Percentiles rank a stretch among this genome's conserved stretches.
Conservation (phyloP, 768 basidiomycete species). For the Gymnopilus junonius region DNA sequence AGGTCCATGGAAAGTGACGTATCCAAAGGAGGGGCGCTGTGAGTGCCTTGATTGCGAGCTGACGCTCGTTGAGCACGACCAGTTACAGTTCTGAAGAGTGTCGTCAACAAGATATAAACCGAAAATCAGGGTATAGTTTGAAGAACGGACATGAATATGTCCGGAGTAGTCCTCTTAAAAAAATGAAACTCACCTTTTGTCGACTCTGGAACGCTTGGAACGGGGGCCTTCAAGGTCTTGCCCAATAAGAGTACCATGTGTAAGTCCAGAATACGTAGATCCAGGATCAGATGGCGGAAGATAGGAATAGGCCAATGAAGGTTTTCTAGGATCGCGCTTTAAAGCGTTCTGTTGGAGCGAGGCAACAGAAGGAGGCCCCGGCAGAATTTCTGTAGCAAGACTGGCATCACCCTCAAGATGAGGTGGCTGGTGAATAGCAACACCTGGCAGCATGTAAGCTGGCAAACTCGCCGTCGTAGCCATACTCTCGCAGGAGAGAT, state of each 20-base stretch:
- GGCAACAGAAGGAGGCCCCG: conserved; percentile 79
- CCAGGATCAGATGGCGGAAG: conserved; percentile 85
- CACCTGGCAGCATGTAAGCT: conserved; percentile 74
- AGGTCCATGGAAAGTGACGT: conserved; percentile 40
- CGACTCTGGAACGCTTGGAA: conserved; percentile 73
- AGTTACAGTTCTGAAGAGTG: conserved; percentile 49
- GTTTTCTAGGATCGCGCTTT: conserved; percentile 84
- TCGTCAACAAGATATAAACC: conserved; percentile 26
- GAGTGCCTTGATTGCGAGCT: conserved; percentile 64
- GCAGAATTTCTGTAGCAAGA: conserved; percentile 89
- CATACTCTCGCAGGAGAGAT: conserved; percentile 49
- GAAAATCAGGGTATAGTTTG: conserved; percentile 17
- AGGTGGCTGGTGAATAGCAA: conserved; percentile 73
- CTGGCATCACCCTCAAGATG: conserved; percentile 83
- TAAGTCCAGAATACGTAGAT: conserved; percentile 82
- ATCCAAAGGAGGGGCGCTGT: conserved; percentile 41
- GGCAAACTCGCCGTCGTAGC: conserved; percentile 75
- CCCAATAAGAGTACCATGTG: conserved; percentile 65
- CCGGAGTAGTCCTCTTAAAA: conserved; percentile 18
- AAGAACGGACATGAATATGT: conserved; percentile 20
- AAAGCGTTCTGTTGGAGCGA: conserved; percentile 71
- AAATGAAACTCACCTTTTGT: conserved; percentile 64
- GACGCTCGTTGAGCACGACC: conserved; percentile 77
- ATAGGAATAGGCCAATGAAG: conserved; percentile 71
- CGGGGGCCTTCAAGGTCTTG: conserved; percentile 70